Evolutionary conservation across 2,329 filamentous ascomycete genomes (phyloP).

Genomic region (Dendryphion nanum): DNA sequence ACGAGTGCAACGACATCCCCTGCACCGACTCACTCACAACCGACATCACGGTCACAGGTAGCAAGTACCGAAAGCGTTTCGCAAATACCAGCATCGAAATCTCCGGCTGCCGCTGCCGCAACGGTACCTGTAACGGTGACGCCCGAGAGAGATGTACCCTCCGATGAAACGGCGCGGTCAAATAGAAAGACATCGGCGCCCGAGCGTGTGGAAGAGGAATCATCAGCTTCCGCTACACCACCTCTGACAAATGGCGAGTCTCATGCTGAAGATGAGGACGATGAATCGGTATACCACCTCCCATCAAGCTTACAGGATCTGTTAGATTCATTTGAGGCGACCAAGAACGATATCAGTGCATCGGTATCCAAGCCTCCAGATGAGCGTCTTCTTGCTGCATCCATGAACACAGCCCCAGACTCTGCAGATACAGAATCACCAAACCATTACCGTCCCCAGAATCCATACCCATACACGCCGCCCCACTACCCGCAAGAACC

Average conservation of each 20-base stretch:
- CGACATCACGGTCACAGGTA: slow-evolving; percentile 38
- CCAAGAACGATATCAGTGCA: slow-evolving; percentile 66
- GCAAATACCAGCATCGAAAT: slow-evolving; percentile 48
- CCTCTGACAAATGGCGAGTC: slow-evolving; percentile 54
- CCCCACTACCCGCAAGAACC: slow-evolving; percentile 90
- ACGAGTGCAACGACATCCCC: slow-evolving; percentile 59
- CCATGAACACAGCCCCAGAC: slow-evolving; percentile 72
- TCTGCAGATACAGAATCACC: slow-evolving; percentile 77
- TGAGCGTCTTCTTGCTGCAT: slow-evolving; percentile 72
- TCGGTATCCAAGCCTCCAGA: slow-evolving; percentile 61
- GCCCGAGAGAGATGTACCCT: slow-evolving; percentile 42
- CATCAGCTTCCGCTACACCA: slow-evolving; percentile 35
- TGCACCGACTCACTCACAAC: slow-evolving; percentile 40
- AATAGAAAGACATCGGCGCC: slow-evolving; percentile 27
- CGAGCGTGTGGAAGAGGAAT: slow-evolving; percentile 35
- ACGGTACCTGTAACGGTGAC: slow-evolving; percentile 47
- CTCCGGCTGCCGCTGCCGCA: slow-evolving; percentile 50
- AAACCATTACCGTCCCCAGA: slow-evolving; percentile 78
- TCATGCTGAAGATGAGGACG: slow-evolving; percentile 52
- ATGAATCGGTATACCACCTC: slow-evolving; percentile 89
- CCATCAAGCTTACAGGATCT: slow-evolving; percentile 86
- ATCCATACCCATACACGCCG: slow-evolving; percentile 70
- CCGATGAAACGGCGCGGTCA: slow-evolving; percentile 27
- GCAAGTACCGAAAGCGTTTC: slow-evolving; percentile 36
- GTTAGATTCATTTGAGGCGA: slow-evolving; percentile 84